Evolutionary conservation across 345 rosid species (phyloP).

Genomic region (Bruguiera sexangula): DNA sequence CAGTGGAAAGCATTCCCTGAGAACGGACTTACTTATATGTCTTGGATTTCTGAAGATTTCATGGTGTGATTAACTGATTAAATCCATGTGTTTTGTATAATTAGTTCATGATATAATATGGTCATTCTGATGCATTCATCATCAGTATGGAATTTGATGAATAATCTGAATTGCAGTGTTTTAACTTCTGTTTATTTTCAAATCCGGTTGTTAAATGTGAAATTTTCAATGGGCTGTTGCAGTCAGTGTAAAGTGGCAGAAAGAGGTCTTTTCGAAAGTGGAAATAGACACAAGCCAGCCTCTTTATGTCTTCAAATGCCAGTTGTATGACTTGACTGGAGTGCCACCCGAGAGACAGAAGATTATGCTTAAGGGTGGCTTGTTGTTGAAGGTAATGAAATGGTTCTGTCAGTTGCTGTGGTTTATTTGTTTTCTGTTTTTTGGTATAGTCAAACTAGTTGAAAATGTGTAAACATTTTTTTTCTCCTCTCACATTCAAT

Average conservation of each 20-base stretch:
- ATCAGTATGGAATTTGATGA: background rate
- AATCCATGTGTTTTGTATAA: no score
- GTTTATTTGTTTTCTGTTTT: no score
- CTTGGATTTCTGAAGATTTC: no score
- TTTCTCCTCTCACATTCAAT: background rate
- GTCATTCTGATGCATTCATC: no score
- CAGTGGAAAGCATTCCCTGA: no score
- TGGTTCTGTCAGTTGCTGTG: constrained; percentile 1
- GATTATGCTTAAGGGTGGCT: constrained; percentile 96
- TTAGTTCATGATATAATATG: no score
- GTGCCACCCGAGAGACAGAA: constrained; percentile 97
- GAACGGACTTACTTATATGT: no score
- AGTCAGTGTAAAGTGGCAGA: constrained; percentile 97
- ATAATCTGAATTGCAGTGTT: background rate
- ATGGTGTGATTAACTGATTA: no score
- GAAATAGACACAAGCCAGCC: constrained; percentile 80
- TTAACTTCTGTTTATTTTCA: constrained; percentile 1
- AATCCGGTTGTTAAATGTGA: background rate
- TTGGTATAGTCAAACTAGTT: no score
- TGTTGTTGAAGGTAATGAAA: constrained; percentile 66
- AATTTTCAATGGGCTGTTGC: constrained; percentile 17
- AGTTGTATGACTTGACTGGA: constrained; percentile 86
- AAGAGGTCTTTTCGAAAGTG: constrained; percentile 70
- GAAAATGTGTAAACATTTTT: background rate
- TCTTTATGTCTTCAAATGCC: constrained; percentile 82